Conservation (phyloP, 2,329 filamentous ascomycete species). For the Colletotrichum theobromicola region DNA sequence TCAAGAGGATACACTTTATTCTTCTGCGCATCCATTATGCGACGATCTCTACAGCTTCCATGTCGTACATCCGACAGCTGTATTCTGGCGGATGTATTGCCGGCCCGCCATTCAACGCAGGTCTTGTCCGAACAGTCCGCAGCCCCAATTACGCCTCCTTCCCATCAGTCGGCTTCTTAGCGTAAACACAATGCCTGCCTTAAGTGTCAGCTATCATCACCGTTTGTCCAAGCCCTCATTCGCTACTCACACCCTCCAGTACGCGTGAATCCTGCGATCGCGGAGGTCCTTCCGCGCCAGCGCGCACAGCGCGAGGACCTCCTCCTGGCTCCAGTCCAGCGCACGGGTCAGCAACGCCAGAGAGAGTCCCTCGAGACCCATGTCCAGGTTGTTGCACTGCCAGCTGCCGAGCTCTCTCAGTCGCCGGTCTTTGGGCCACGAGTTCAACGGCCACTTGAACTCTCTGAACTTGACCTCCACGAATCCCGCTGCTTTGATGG, state of each 20-base stretch:
- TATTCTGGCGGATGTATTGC: too few relatives aligned
- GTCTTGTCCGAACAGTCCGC: neutral
- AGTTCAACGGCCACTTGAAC: neutral
- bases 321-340: neutral
- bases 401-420: neutral
- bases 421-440: neutral
- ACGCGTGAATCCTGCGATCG: neutral
- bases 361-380: constrained; percentile 36
- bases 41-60: too few relatives aligned
- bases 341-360: constrained; percentile 38
- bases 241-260: neutral
- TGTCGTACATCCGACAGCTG: too few relatives aligned
- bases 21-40: neutral
- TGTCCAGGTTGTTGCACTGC: constrained; percentile 31
- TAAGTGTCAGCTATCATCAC: neutral
- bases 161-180: neutral
- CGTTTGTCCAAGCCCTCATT: too few relatives aligned
- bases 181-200: neutral
- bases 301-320: neutral
- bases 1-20: neutral
- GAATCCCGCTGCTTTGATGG: neutral
- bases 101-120: too few relatives aligned
- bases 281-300: neutral
- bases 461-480: neutral
- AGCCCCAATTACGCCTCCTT: neutral